Evolutionary conservation across 2,329 filamentous ascomycete species (phyloP).

Genomic region (Epichloe gansuensis): DNA sequence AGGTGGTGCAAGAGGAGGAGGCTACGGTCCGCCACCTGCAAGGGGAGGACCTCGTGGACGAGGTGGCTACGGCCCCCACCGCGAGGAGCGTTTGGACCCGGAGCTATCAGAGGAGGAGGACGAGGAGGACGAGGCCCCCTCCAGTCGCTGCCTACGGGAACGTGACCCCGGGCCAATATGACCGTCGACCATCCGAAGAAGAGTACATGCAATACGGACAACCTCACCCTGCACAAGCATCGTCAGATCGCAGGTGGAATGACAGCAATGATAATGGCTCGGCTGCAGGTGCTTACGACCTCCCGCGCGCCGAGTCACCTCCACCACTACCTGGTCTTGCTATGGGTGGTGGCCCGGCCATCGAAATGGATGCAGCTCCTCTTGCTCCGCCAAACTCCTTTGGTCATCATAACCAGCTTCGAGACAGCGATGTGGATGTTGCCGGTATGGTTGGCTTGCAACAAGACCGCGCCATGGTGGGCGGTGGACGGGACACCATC

Average conservation of each 20-base stretch:
- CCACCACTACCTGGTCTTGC: slow-evolving; percentile 43
- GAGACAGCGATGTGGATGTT: slow-evolving; percentile 59
- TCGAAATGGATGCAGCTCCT: slow-evolving; percentile 69
- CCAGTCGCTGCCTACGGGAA: slow-evolving; percentile 27
- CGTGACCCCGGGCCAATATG: slow-evolving; percentile 19
- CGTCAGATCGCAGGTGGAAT: slow-evolving; percentile 3
- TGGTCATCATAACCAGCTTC: slow-evolving; percentile 34
- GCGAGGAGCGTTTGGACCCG: slow-evolving; percentile 19
- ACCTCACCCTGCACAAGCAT: slow-evolving; percentile 13
- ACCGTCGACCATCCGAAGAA: slow-evolving; percentile 20
- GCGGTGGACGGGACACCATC: slow-evolving; percentile 33
- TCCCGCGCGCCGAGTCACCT: slow-evolving; percentile 52
- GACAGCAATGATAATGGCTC: slow-evolving; percentile 5
- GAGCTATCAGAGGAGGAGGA: slow-evolving; percentile 15
- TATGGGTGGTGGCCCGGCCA: slow-evolving; percentile 46
- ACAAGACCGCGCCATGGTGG: slow-evolving; percentile 29
- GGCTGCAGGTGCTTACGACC: slow-evolving; percentile 28
- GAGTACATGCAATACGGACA: slow-evolving; percentile 16
- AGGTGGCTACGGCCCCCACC: slow-evolving; percentile 21
- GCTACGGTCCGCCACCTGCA: slow-evolving; percentile 29
- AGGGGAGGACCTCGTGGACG: slow-evolving; percentile 28
- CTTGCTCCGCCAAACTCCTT: slow-evolving; percentile 28
- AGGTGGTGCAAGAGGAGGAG: slow-evolving; percentile 27
- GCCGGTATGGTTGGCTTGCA: slow-evolving; percentile 63
- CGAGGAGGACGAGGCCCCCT: slow-evolving; percentile 15